phyloP scores from a whole-genome alignment of 2,329 filamentous ascomycete species.

The Chalaropsis ovoidea region DNA sequence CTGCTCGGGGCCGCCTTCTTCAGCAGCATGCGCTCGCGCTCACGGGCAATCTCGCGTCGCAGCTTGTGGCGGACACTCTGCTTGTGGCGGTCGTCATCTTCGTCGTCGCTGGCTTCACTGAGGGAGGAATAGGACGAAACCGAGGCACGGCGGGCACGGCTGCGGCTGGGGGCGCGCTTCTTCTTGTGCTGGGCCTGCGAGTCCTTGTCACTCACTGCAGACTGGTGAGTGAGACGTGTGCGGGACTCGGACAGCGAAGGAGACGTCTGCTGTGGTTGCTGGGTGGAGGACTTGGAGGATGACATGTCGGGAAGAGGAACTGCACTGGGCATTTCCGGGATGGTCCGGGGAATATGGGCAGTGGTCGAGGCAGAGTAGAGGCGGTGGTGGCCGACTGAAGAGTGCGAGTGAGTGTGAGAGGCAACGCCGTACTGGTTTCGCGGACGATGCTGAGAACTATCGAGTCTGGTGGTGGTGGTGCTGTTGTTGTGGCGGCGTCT shows the following conservation, averaged over 20 bases:
- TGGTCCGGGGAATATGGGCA: not conserved
- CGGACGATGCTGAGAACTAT: not conserved
- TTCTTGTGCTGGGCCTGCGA: not conserved
- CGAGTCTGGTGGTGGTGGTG: not conserved
- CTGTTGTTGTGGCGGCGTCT: not conserved
- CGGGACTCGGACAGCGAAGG: slow-evolving; percentile 2
- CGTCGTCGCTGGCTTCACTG: not conserved
- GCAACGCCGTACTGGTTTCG: not conserved
- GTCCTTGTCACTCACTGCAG: not conserved
- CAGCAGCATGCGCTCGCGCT: slow-evolving; percentile 9
- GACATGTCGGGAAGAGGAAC: not conserved
- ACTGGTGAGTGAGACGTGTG: not conserved
- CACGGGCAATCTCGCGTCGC: not conserved
- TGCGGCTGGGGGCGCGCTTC: not conserved
- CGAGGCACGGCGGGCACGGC: not conserved
- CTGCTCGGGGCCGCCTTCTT: not conserved
- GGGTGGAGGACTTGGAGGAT: not conserved
- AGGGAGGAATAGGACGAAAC: not conserved
- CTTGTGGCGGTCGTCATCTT: slow-evolving; percentile 3
- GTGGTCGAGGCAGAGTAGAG: not conserved
- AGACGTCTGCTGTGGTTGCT: slow-evolving; percentile 6
- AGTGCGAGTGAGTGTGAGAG: not conserved
- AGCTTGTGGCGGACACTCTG: slow-evolving; percentile 4
- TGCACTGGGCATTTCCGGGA: not conserved
- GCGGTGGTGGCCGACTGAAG: not conserved